Base-by-base conservation (phyloP, 371 early-diverging fungal genomes). In the Lichtheimia ornata region DNA sequence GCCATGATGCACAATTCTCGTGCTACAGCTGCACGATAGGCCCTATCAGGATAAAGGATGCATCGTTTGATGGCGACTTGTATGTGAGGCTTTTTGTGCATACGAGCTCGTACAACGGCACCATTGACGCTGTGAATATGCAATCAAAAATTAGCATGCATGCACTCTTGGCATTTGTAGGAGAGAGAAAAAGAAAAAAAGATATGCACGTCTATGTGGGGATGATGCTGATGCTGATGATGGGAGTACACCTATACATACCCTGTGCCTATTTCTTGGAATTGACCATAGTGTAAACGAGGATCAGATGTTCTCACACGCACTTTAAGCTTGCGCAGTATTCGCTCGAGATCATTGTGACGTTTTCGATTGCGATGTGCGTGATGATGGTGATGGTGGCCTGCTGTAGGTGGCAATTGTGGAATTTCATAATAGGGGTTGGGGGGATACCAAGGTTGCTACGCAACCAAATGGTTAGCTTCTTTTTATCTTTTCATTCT, bases 221-320 rank as follows among this genome's bases (percentile, higher is more conserved):
- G n/a, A 47, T 47, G 47, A n/a, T n/a, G n/a, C n/a, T n/a, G n/a
- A n/a, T n/a, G n/a, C n/a, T n/a, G n/a, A n/a, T 47, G 35, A 22
- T 22, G 22, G 22, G 22, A 9, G 35, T 9, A 35, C 11, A 35
- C 35, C 0, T 11, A 11, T 9, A 35, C 35, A 25, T 77, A 77
- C 77, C 79, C 81, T 53, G 81, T 80, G 53, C 81, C 81, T 52
- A 80, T 80, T 66, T 77, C 81, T 59, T 73, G 71, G 54, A 80
- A 80, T n/a, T 74, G 66, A 45, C 59, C 53, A 64, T 77, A 80
- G 54, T 71, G 62, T 42, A 64, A 47, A 42, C 67, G 61, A 55
- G 81, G 81, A 67, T 80, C 74, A 14, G 66, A 58, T 15, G 67
- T 65, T 1, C 65, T 61, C 5, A 77, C 63, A 11, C 72, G 47